Evolutionary conservation across 2,329 filamentous ascomycete genomes (phyloP), one percentile per base, ranked within the genome.

Genomic region (Pseudogymnoascus sp.): DNA sequence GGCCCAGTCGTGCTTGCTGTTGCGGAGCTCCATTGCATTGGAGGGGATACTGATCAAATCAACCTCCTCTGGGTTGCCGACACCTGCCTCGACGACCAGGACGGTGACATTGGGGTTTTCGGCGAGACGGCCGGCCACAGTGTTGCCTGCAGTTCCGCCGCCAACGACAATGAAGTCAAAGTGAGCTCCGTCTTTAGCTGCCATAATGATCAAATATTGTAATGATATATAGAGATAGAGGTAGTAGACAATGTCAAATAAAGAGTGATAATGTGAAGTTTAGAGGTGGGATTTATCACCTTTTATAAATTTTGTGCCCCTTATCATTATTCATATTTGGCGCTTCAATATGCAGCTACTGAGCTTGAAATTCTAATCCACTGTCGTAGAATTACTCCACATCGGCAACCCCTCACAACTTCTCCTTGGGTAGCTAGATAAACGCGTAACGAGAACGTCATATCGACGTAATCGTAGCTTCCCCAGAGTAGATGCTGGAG

Each of bases 1-100:
- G 0, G 74, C 75, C 82, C 81, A 86, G 71, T 86, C 83, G 65
- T 84, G 78, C 67, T 83, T 72, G 68, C 80, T 81, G 39, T 77
- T 78, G 12, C 83, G 79, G 0, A 85, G 77, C 2, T 79, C 76
- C 67, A 86, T 80, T 35, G 80, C 81, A 7, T 74, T 72, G 1
- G 80, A 75, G 0, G 82, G 83, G 2, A 81, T 84, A 3, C 74
- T 79, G 67, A 84, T 81, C 51, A 80, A 77, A 17, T 80, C 77
- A 48, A 82, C 72, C 5, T 81, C 74, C 4, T 76, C 70, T 0
- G 82, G 76, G 66, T 83, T 80, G 63, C 75, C 73, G 15, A 64
- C 65, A 9, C 79, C 80, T 5, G 79, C 80, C 66, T 82, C 80
- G 61, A 82, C 70, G 17, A 82, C 68, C 4, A 81, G 74, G 39